Percentiles rank a stretch among this genome's conserved stretches.
Evolutionary conservation across 805 yeast genomes (phyloP).

Genomic region (Myxozyma lipomycoides): DNA sequence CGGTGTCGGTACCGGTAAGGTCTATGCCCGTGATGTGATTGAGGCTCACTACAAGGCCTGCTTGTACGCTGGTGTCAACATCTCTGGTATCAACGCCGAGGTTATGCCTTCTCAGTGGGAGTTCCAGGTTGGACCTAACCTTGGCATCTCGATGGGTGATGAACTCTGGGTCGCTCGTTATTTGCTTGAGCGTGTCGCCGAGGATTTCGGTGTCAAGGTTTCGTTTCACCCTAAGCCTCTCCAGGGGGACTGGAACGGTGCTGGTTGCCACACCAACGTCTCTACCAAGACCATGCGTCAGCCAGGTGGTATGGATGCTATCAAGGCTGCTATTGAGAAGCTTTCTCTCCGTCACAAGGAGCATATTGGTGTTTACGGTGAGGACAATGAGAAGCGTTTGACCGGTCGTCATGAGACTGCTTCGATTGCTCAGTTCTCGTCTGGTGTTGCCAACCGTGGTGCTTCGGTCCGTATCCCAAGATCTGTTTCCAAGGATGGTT

Average conservation of each 20-base stretch:
- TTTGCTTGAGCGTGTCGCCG: constrained; percentile 89
- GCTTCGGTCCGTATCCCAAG: constrained; percentile 98
- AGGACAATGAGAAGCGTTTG: constrained; percentile 91
- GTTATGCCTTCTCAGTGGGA: constrained; percentile 99
- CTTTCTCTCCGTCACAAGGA: constrained; percentile 94
- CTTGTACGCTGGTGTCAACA: constrained; percentile 81
- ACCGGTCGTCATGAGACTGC: constrained; percentile 99
- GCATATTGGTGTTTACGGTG: constrained; percentile 91
- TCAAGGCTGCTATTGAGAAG: constrained; percentile 88
- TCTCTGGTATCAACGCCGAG: constrained; percentile 98
- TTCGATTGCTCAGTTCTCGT: constrained; percentile 80
- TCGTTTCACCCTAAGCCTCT: constrained; percentile 99
- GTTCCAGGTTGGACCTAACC: constrained; percentile 98
- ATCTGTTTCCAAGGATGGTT: constrained; percentile 96
- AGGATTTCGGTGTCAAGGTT: constrained; percentile 97
- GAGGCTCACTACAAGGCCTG: constrained; percentile 99
- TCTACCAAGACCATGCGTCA: constrained; percentile 87
- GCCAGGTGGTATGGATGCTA: constrained; percentile 93
- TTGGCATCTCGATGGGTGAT: constrained; percentile 95
- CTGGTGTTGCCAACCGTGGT: constrained; percentile 99
- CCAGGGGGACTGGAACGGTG: constrained; percentile 99
- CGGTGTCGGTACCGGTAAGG: constrained; percentile 99
- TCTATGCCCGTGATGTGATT: constrained; percentile 93
- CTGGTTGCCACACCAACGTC: constrained; percentile 99
- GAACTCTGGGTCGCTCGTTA: constrained; percentile 95